Evolutionary conservation across 1,139 yeast genomes (phyloP), one percentile per base, ranked within the genome.

Genomic region (Yamadazyma oceani): DNA sequence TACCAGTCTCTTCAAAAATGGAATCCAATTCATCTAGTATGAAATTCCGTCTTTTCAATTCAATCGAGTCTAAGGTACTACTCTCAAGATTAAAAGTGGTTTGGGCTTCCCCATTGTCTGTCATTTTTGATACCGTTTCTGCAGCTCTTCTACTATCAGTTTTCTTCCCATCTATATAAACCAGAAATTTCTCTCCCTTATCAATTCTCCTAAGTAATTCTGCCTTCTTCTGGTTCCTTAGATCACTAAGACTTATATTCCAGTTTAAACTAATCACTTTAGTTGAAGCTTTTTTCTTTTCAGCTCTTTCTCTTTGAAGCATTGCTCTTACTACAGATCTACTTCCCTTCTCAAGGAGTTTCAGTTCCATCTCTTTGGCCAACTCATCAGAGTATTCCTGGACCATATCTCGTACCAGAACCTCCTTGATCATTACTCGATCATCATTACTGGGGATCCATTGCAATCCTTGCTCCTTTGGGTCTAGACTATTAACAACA

Each of bases 181-280:
- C 50, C 17, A 57, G 48, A 36, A 70, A 66, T 37, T 54, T 60
- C 30, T 66, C 71, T 2, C 65, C 68, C 37, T 62, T 68, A 12
- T 46, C 45, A 9, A 68, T 43, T n/a, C 62, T 45, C 17, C 58
- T 60, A 34, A 48, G 44, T 17, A 71, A 63, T 44, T 70, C 76
- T 4, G 51, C 48, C 29, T 42, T 52, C 46, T 70, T 71, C 43
- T 71, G 76, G 40, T 62, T 55, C 30, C 50, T 54, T 45, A 71
- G 60, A 50, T 71, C 77, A 30, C 69, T 57, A 13, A 57, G 41
- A 42, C 68, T 66, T 30, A 71, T 70, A 35, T 58, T 57, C 75
- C 75, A 71, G 16, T 62, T 55, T 7, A 70, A 48, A 5, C 58
- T 51, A 19, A 69, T 45, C 5, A 58, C 46, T 43, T 65, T 69